Evolutionary conservation across 441 rosid genomes (phyloP).

Genomic region (Dalechampia spathulata): DNA sequence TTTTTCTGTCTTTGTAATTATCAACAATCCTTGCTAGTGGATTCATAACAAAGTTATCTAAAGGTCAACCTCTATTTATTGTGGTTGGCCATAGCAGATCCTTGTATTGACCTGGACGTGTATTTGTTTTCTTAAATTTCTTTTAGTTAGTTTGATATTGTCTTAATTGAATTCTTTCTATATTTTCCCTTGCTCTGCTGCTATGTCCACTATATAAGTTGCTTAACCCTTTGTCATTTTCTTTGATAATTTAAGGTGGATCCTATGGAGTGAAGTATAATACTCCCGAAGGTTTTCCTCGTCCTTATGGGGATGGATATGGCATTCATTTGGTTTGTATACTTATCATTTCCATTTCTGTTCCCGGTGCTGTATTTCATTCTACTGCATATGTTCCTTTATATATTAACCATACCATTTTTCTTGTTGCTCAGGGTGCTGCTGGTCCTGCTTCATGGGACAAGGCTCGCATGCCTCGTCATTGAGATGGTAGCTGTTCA

Average conservation of each 20-base stretch:
- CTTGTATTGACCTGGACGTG: neutral
- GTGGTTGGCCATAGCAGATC: too few species aligned
- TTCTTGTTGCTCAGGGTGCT: constrained; percentile 47
- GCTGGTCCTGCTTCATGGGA: constrained; percentile 76
- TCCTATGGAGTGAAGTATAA: constrained; percentile 60
- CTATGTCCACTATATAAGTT: constrained; percentile 8
- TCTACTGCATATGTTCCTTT: neutral
- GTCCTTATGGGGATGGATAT: constrained; percentile 70
- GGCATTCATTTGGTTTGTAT: constrained; percentile 53
- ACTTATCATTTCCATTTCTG: constrained; percentile 9
- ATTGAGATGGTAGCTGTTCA: constrained; percentile 33
- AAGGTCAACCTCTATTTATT: too few species aligned
- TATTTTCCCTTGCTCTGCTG: neutral
- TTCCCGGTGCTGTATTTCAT: too few species aligned
- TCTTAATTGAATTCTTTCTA: too few species aligned
- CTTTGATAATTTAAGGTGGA: constrained; percentile 43
- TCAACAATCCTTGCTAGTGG: neutral
- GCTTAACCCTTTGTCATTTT: constrained; percentile 19
- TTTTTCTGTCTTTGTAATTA: neutral
- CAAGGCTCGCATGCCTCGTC: constrained; percentile 56
- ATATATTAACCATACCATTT: constrained; percentile 2
- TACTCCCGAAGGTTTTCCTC: constrained; percentile 44
- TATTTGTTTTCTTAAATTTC: too few species aligned
- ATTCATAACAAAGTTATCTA: neutral
- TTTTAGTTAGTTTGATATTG: too few species aligned